phyloP scores from a whole-genome alignment of 2,329 filamentous ascomycete species.

The Talaromyces sp. region DNA sequence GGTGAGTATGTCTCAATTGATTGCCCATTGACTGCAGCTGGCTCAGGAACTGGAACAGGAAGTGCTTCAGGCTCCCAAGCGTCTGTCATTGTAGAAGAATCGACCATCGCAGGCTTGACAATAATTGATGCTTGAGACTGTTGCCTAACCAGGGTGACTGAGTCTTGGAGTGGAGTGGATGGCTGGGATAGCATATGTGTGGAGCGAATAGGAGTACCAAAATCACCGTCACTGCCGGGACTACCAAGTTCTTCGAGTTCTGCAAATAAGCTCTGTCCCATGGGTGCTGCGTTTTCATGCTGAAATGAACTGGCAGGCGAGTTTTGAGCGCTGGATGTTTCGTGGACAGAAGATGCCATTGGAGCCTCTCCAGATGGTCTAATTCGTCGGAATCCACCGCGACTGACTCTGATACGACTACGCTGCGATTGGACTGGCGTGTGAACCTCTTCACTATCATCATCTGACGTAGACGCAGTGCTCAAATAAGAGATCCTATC shows the following conservation, averaged over 20 bases:
- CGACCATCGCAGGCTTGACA: slow-evolving; percentile 50
- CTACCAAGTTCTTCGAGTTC: slow-evolving; percentile 79
- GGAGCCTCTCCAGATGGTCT: slow-evolving; percentile 45
- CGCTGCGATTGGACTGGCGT: slow-evolving; percentile 64
- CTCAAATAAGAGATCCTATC: slow-evolving; percentile 72
- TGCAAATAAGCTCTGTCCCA: slow-evolving; percentile 79
- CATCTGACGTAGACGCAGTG: slow-evolving; percentile 82
- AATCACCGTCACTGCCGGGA: slow-evolving; percentile 67
- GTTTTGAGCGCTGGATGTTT: slow-evolving; percentile 44
- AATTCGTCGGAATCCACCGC: slow-evolving; percentile 58
- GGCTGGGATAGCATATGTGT: slow-evolving; percentile 31
- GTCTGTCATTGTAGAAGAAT: slow-evolving; percentile 62
- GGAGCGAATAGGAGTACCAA: slow-evolving; percentile 37
- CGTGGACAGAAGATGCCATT: slow-evolving; percentile 28
- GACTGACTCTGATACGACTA: slow-evolving; percentile 67
- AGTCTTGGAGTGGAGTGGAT: slow-evolving; percentile 39
- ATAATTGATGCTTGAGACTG: slow-evolving; percentile 30
- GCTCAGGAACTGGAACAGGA: not conserved
- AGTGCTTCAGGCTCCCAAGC: slow-evolving; percentile 44
- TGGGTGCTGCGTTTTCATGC: slow-evolving; percentile 46
- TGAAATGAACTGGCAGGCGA: slow-evolving; percentile 54
- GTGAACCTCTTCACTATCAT: slow-evolving; percentile 65
- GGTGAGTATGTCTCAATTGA: slow-evolving; percentile 21
- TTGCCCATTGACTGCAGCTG: not conserved
- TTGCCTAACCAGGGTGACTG: slow-evolving; percentile 30